Base-by-base conservation (phyloP, 2,329 filamentous ascomycete genomes). In the Epichloe bromicola region DNA sequence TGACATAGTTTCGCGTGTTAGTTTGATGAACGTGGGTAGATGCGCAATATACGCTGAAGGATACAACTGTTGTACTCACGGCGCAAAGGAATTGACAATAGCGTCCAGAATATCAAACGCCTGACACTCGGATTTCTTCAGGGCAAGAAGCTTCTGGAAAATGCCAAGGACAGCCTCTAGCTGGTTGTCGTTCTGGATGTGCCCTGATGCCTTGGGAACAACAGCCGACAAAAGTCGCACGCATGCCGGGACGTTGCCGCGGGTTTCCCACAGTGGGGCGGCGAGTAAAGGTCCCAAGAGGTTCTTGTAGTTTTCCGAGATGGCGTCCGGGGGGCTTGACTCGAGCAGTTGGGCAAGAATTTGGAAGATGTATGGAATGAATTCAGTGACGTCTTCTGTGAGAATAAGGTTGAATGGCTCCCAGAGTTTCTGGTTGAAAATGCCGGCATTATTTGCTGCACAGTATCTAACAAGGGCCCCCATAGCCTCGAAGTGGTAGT, bases 301-400 rank as follows among this genome's bases (percentile, higher is more conserved):
- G 6, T 79, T 77, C 65, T 86, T 83, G 73, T 94, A 96, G 63
- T 88, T 85, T 26, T 81, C 78, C 2, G 89, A 87, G 33, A 97
- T 74, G 8, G 84, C 76, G n/a, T 80, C 84, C 0, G 83, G 0
- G 88, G 88, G 86, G 60, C 93, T 91, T 7, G 85, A 81, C 68
- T 97, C 91, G 3, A 98, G 77, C 14, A 98, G 78, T 49, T 91
- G 87, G 3, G 91, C 88, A 56, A 97, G 86, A 37, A 98, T 79
- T 65, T 98, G 93, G 75, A 98, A 95, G 50, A 97, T 83, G 60
- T 97, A 98, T 5, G 91, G 93, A 63, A 88, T 85, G 64, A 98
- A 98, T 69, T 98, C 93, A 85, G 89, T 83, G 26, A 97, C 84
- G 61, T 93, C 88, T 56, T 87, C 84, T 19, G 81, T 78, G 34